Evolutionary conservation across 78 protist species (phyloP).

Genomic region (Mastigamoeba balamuthi): DNA sequence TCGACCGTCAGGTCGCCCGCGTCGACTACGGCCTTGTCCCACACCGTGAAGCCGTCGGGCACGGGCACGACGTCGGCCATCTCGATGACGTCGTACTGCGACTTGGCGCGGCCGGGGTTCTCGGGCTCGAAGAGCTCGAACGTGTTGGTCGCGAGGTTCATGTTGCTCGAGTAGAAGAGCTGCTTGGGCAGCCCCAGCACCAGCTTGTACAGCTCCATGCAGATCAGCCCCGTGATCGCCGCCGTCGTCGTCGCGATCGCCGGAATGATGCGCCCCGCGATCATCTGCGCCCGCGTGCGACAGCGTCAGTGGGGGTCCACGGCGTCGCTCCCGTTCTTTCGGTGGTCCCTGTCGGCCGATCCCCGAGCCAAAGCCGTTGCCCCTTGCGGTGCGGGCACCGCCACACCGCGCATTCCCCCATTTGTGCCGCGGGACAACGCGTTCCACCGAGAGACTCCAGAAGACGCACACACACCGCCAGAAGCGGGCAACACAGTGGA

Average conservation of each 20-base stretch:
- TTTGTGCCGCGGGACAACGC: too few relatives aligned
- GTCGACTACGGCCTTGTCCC: slow-evolving; percentile 3
- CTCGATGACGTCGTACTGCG: background rate
- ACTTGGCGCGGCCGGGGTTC: background rate
- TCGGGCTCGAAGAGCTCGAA: background rate
- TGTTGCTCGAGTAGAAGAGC: background rate
- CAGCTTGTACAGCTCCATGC: slow-evolving; percentile 50
- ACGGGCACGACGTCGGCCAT: background rate
- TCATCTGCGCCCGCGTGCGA: too few relatives aligned
- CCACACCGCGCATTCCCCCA: too few relatives aligned
- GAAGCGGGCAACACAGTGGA: too few relatives aligned
- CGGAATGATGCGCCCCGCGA: slow-evolving; percentile 99
- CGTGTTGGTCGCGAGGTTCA: background rate
- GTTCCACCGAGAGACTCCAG: too few relatives aligned
- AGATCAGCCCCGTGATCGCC: slow-evolving; percentile 76
- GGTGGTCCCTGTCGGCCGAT: too few relatives aligned
- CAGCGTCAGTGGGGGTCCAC: too few relatives aligned
- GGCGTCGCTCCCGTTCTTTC: too few relatives aligned
- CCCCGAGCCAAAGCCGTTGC: too few relatives aligned
- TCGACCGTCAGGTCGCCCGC: background rate
- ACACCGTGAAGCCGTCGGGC: slow-evolving; percentile 5
- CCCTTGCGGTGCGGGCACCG: too few relatives aligned
- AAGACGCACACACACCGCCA: too few relatives aligned
- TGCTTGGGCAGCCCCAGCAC: background rate
- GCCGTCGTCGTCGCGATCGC: slow-evolving; percentile 99